These are phyloP conservation scores for Anthracocystis setariae DNA, from an alignment of 1,284 basidiomycete species.

Conservation along the genomic window DNA sequence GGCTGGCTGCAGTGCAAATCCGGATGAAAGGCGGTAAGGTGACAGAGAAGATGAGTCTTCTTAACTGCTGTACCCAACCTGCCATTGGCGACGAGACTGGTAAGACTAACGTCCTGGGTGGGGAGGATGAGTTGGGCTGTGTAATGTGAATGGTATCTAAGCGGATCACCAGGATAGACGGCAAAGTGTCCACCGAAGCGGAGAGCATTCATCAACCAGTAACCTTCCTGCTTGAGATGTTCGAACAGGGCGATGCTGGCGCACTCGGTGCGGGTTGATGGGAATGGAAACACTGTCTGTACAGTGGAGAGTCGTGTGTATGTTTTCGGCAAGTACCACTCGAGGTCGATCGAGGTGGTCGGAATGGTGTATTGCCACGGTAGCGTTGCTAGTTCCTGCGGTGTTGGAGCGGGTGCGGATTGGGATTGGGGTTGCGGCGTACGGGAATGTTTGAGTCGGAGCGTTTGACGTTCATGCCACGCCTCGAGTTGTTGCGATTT, in stretches of 20 bases:
- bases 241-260: slow-evolving; percentile 83
- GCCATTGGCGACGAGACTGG: slow-evolving; percentile 88
- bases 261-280: slow-evolving; percentile 74
- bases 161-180: slow-evolving; percentile 94
- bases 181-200: slow-evolving; percentile 96
- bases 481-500: slow-evolving; percentile 73
- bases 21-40: slow-evolving; percentile 50
- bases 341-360: slow-evolving; percentile 19
- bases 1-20: background rate
- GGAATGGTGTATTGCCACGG: slow-evolving; percentile 44
- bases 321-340: slow-evolving; percentile 44
- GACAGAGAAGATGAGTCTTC: slow-evolving; percentile 90
- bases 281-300: slow-evolving; percentile 79
- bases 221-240: slow-evolving; percentile 75
- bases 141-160: slow-evolving; percentile 97
- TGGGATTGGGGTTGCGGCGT: slow-evolving; percentile 33
- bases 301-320: slow-evolving; percentile 75
- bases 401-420: slow-evolving; percentile 9
- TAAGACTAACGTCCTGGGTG: slow-evolving; percentile 3
- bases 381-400: slow-evolving; percentile 1
- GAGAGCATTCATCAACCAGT: slow-evolving; percentile 77
- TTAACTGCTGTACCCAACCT: slow-evolving; percentile 96
- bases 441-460: slow-evolving; percentile 68
- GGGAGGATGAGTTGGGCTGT: slow-evolving; percentile 71
- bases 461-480: slow-evolving; percentile 15